Conservation (phyloP, 129 eudicot species). For the Tagetes erecta region DNA sequence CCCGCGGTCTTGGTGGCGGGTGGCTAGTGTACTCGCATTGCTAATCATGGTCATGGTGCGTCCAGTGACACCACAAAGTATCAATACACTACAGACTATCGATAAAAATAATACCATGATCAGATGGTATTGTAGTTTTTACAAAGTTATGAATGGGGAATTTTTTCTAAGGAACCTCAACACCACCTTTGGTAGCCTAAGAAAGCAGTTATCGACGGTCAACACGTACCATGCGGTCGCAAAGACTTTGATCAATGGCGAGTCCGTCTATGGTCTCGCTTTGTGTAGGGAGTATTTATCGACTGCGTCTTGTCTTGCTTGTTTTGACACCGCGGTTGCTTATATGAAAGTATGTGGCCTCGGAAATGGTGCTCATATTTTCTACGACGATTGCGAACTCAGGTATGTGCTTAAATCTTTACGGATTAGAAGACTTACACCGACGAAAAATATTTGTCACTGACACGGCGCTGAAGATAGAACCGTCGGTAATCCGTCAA, state of each 20-base stretch:
- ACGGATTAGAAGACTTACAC: not conserved
- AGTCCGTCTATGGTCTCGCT: constrained; percentile 53
- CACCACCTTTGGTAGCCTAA: constrained; percentile 48
- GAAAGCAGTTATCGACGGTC: constrained; percentile 33
- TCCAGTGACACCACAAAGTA: constrained; percentile 35
- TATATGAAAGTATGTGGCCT: constrained; percentile 48
- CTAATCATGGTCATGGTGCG: not conserved
- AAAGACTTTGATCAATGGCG: constrained; percentile 44
- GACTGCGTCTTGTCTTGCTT: constrained; percentile 42
- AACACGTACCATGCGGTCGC: constrained; percentile 41
- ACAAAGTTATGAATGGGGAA: constrained; percentile 34
- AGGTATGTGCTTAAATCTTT: constrained; percentile 31
- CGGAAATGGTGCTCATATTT: constrained; percentile 59
- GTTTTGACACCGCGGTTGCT: constrained; percentile 50
- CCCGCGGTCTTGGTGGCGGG: not conserved
- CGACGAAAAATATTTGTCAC: no score
- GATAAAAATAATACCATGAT: constrained; percentile 41
- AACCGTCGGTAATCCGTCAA: not conserved
- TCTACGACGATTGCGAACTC: constrained; percentile 57
- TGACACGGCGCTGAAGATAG: no score
- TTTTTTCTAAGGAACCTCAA: constrained; percentile 48
- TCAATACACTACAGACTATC: constrained; percentile 33
- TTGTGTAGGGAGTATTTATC: constrained; percentile 60
- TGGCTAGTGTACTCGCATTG: not conserved
- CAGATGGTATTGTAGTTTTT: constrained; percentile 52